Conservation (phyloP, 108 stramenopile genomes). For the Epipyxis sp. region DNA sequence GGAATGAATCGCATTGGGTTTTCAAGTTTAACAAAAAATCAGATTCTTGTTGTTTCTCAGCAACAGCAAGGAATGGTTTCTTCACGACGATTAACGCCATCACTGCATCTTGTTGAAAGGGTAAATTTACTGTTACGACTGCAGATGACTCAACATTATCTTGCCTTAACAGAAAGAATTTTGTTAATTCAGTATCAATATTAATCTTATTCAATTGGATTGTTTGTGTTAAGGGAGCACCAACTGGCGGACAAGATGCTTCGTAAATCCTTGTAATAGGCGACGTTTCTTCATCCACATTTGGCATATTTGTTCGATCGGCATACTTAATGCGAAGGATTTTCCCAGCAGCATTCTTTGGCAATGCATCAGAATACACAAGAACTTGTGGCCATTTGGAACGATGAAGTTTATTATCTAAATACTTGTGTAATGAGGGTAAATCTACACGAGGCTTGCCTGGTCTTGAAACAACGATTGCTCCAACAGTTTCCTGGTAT, state of each 20-base stretch:
- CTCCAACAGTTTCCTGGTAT: constrained; percentile 65
- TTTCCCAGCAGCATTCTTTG: constrained; percentile 1
- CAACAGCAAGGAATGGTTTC: no score
- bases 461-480: constrained; percentile 58
- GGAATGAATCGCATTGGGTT: no score
- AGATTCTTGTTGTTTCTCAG: no score
- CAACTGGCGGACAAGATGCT: background rate
- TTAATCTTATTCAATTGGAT: background rate
- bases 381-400: constrained; percentile 6
- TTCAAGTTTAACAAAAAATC: no score
- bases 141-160: background rate
- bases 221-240: background rate
- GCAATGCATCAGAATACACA: constrained; percentile 8
- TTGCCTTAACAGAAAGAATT: background rate
- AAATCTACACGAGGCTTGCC: background rate
- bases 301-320: no score
- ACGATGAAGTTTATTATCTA: constrained; percentile 11
- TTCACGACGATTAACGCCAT: no score
- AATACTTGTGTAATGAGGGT: background rate
- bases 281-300: background rate
- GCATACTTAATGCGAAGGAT: constrained; percentile 6
- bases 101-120: background rate
- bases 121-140: background rate
- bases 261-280: background rate
- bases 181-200: background rate